These are phyloP conservation scores for Arthonia radiata DNA, from an alignment of 495 filamentous ascomycete species.

Conservation along the genomic window DNA sequence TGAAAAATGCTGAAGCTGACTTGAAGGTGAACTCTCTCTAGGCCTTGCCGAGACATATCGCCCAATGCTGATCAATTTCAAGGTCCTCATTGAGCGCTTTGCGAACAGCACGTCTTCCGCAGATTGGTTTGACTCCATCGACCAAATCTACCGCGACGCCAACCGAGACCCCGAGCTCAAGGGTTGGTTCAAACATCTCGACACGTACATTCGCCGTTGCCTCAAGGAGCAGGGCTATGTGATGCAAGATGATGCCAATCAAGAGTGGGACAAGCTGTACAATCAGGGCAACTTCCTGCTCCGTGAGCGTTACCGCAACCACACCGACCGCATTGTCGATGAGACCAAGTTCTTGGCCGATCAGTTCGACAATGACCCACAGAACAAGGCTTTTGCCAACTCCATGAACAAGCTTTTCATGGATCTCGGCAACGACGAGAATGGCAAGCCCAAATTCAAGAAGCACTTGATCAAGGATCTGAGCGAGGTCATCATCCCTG, in stretches of 20 bases:
- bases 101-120: constrained; percentile 80
- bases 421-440: constrained; percentile 63
- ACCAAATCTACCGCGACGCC: constrained; percentile 72
- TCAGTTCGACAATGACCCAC: constrained; percentile 70
- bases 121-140: constrained; percentile 66
- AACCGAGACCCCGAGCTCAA: constrained; percentile 72
- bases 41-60: constrained; percentile 7
- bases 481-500: constrained; percentile 64
- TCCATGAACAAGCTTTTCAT: constrained; percentile 66
- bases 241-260: constrained; percentile 56
- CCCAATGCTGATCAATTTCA: constrained; percentile 22
- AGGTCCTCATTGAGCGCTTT: constrained; percentile 82
- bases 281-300: constrained; percentile 75
- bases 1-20: constrained; percentile 51
- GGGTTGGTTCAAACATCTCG: constrained; percentile 62
- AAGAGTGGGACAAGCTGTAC: constrained; percentile 63
- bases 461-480: constrained; percentile 74
- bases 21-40: constrained; percentile 34
- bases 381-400: constrained; percentile 55
- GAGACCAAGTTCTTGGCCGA: constrained; percentile 73
- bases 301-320: constrained; percentile 62
- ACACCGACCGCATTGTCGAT: constrained; percentile 70
- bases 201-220: constrained; percentile 58
- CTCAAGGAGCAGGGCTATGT: constrained; percentile 78
- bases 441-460: constrained; percentile 76